Conservation (phyloP, 192 early-diverging fungal species). For the Glomus cerebriforme region DNA sequence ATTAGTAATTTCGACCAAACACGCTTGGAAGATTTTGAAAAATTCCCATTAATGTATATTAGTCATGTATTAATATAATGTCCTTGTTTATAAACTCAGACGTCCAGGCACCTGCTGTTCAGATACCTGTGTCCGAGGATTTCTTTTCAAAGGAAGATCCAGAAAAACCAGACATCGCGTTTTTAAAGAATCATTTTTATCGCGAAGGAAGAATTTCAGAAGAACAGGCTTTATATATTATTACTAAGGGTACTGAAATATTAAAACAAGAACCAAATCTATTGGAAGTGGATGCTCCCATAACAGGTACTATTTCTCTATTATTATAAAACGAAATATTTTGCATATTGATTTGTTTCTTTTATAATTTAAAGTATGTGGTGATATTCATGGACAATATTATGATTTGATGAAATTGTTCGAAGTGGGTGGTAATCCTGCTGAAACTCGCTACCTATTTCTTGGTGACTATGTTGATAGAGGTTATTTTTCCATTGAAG, state of each 20-base stretch:
- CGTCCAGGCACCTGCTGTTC: conserved; percentile 56
- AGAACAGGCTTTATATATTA: conserved; percentile 88
- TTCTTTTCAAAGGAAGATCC: conserved; percentile 59
- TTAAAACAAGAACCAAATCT: conserved; percentile 82
- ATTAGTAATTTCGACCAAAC: background rate
- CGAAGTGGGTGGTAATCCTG: conserved; percentile 94
- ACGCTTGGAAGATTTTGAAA: background rate
- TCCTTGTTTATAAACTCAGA: conserved; percentile 31
- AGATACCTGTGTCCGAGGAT: conserved; percentile 50
- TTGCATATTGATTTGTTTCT: background rate
- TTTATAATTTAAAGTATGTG: conserved; percentile 68
- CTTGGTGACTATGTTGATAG: conserved; percentile 97
- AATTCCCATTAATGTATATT: conserved; percentile 1
- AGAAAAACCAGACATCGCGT: conserved; percentile 75
- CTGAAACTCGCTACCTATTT: conserved; percentile 88
- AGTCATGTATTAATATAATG: background rate
- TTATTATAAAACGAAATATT: background rate
- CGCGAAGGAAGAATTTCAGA: conserved; percentile 90
- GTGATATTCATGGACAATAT: conserved; percentile 98
- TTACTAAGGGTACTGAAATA: conserved; percentile 79
- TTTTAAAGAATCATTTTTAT: conserved; percentile 91
- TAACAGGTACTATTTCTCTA: conserved; percentile 67
- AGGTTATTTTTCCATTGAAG: conserved; percentile 97
- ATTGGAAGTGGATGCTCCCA: conserved; percentile 86
- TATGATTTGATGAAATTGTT: conserved; percentile 98